phyloP scores from a whole-genome alignment of 2,329 filamentous ascomycete species.

The Aspergillus sp. region DNA sequence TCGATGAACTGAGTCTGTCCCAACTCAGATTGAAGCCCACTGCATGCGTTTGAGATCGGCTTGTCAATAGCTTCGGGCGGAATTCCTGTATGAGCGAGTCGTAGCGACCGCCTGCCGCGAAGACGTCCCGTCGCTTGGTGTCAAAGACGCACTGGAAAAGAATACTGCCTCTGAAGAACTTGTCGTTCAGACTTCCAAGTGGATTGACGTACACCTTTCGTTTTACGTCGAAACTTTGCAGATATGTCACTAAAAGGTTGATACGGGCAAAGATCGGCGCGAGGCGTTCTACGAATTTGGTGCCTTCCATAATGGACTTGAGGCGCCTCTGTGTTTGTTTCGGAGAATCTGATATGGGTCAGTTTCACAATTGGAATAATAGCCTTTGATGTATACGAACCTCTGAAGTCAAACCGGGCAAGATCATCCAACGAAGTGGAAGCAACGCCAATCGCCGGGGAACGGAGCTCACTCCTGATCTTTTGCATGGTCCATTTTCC shows the following conservation, averaged over 20 bases:
- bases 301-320: conserved; percentile 54
- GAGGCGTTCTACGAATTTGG: conserved; percentile 52
- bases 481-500: conserved; percentile 78
- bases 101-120: conserved; percentile 91
- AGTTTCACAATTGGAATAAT: conserved; percentile 52
- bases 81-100: conserved; percentile 86
- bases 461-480: conserved; percentile 76
- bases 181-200: conserved; percentile 83
- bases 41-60: conserved; percentile 69
- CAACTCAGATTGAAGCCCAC: conserved; percentile 91
- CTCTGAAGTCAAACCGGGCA: conserved; percentile 85
- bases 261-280: conserved; percentile 70
- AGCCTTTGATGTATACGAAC: conserved; percentile 41
- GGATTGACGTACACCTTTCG: conserved; percentile 82
- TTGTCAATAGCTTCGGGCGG: conserved; percentile 65
- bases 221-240: conserved; percentile 70
- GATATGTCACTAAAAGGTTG: conserved; percentile 72
- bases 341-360: conserved; percentile 61
- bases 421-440: conserved; percentile 90
- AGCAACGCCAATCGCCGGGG: conserved; percentile 76
- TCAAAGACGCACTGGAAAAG: conserved; percentile 91
- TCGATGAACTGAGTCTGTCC: conserved; percentile 71
- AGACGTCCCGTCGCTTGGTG: conserved; percentile 74
- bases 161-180: conserved; percentile 81
- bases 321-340: conserved; percentile 71